Evolutionary conservation across 805 yeast genomes (phyloP), one percentile per base, ranked within the genome.

Genomic region (Metschnikowia chrysomelidarum): DNA sequence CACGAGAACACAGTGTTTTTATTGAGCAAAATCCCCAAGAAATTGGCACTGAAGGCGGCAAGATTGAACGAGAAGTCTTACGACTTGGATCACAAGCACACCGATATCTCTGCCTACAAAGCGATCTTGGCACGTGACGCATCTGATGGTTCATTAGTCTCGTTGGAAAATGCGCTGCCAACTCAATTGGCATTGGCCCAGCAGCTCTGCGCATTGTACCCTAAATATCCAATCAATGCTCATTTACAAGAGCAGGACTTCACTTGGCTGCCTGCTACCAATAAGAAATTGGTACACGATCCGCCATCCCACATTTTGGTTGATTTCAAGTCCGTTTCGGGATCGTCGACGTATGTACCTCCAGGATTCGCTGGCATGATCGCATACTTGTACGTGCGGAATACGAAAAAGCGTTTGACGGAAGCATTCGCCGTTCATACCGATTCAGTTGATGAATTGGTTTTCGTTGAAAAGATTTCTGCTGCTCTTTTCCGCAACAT

Each of bases 401-500:
- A 78, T 42, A 67, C 75, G 19, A 72, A 71, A 34, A 75, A 69
- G 51, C 67, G 84, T 46, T 63, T 87, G 36, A 82, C 95, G 0
- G 95, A 87, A 60, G 82, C 94, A 0, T 86, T 83, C 61, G 77
- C 83, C 4, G 77, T 86, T 30, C 75, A 75, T 42, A 76, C 87
- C 28, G 66, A 70, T 33, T 67, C 82, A 1, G 75, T 75, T 11
- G 75, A 76, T 33, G 78, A 73, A 29, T 63, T 78, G 17, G 71
- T 75, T 17, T 59, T 62, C 34, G 67, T 84, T 38, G 85, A 82
- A 40, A 80, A 78, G 47, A 68, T 86, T 22, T 77, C 88, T 28
- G 88, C 91, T 7, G 93, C 93, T 2, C 61, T 87, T 34, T 87
- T 87, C 57, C 73, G 79, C 50, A 82, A 87, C 49, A 73, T 87